Evolutionary conservation across 805 yeast species (phyloP).

Genomic region (Saccharomycopsis amapae): DNA sequence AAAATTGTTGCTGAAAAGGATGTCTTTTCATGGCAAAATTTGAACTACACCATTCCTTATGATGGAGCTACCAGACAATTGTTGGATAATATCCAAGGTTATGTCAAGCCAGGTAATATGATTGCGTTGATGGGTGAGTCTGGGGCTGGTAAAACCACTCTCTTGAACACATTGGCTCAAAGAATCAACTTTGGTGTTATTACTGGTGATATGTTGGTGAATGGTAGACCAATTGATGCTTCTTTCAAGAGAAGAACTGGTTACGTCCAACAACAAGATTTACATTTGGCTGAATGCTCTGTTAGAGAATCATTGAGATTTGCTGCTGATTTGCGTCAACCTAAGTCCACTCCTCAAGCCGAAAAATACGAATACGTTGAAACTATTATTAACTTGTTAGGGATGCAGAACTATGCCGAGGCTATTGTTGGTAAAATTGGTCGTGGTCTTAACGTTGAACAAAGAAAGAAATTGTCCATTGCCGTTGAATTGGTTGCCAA

Average conservation of each 20-base stretch:
- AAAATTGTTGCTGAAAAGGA: conserved; percentile 30
- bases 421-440: conserved; percentile 43
- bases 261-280: conserved; percentile 54
- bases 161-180: conserved; percentile 45
- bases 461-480: conserved; percentile 45
- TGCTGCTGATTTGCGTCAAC: conserved; percentile 44
- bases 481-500: conserved; percentile 50
- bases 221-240: conserved; percentile 41
- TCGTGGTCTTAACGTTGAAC: conserved; percentile 46
- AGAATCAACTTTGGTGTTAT: conserved; percentile 49
- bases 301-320: conserved; percentile 47
- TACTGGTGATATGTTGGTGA: conserved; percentile 51
- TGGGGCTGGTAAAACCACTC: conserved; percentile 55
- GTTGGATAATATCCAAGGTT: conserved; percentile 37
- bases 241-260: conserved; percentile 50
- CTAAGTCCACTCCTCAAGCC: conserved; percentile 31
- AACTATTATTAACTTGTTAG: conserved; percentile 40
- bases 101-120: conserved; percentile 60
- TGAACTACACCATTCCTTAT: conserved; percentile 44
- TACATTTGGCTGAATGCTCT: conserved; percentile 42
- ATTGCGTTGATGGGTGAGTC: conserved; percentile 53
- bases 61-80: conserved; percentile 31
- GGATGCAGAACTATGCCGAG: conserved; percentile 46
- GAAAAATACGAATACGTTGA: conserved; percentile 48
- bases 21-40: conserved; percentile 51